Percentiles rank a stretch among this genome's conserved stretches.
Conservation (phyloP, 2,329 filamentous ascomycete genomes). For the Xylaria sp. region DNA sequence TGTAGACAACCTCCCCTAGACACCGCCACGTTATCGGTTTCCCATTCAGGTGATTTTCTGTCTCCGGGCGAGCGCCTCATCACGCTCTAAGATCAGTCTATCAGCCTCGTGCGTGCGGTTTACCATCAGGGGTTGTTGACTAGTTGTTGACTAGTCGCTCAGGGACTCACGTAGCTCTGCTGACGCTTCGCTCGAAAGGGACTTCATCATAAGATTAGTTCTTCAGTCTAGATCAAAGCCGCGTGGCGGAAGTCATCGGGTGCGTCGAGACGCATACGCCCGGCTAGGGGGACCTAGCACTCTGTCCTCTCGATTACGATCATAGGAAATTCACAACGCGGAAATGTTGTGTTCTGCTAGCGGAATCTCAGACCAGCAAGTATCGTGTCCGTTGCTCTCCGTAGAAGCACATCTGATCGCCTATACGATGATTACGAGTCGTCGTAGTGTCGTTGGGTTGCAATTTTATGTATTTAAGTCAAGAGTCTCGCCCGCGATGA, state of each 20-base stretch:
- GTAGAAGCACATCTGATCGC: slow-evolving; percentile 18
- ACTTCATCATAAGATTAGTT: neutral
- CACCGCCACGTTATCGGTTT: slow-evolving; percentile 22
- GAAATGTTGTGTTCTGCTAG: neutral
- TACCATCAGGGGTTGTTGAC: slow-evolving; percentile 11
- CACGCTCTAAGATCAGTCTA: slow-evolving; percentile 1
- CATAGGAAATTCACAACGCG: slow-evolving; percentile 17
- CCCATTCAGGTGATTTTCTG: slow-evolving; percentile 28
- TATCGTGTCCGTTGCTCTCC: neutral
- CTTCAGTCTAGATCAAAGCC: slow-evolving; percentile 29
- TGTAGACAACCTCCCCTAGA: slow-evolving; percentile 3
- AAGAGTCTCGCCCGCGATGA: slow-evolving; percentile 6
- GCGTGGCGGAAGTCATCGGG: slow-evolving; percentile 32
- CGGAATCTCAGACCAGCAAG: neutral
- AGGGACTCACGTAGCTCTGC: slow-evolving; percentile 14
- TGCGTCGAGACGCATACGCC: slow-evolving; percentile 25
- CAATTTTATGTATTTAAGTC: slow-evolving; percentile 25
- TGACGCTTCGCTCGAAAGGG: slow-evolving; percentile 7
- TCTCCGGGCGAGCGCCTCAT: slow-evolving; percentile 4
- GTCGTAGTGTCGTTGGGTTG: neutral
- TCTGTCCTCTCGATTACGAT: slow-evolving; percentile 8
- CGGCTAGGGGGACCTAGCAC: slow-evolving; percentile 10
- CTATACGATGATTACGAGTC: slow-evolving; percentile 23
- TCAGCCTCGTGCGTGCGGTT: slow-evolving; percentile 17
- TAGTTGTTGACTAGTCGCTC: slow-evolving; percentile 4